phyloP scores from a whole-genome alignment of 257 asterid genomes.

The Ilex asprella region DNA sequence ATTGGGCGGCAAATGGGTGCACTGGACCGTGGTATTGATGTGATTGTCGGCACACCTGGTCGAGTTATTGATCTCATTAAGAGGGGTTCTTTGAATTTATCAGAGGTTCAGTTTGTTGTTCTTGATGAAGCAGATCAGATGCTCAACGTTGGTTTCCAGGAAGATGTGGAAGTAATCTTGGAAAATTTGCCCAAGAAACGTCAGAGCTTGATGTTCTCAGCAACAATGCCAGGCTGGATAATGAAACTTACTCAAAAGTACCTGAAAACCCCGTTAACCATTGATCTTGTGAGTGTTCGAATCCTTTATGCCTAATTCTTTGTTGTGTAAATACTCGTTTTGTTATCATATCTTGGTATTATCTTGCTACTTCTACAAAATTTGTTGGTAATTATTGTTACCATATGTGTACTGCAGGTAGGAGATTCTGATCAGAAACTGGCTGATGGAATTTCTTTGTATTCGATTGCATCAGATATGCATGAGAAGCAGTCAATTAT shows the following conservation, averaged over 20 bases:
- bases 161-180: slow-evolving; percentile 81
- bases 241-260: slow-evolving; percentile 73
- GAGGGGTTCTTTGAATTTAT: slow-evolving; percentile 71
- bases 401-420: slow-evolving; percentile 49
- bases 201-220: slow-evolving; percentile 98
- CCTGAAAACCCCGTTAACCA: slow-evolving; percentile 60
- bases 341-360: too few relatives aligned
- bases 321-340: too few relatives aligned
- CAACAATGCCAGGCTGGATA: slow-evolving; percentile 96
- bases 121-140: slow-evolving; percentile 98
- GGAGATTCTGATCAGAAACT: slow-evolving; percentile 89
- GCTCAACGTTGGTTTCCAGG: slow-evolving; percentile 99
- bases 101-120: slow-evolving; percentile 72
- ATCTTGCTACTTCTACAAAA: too few relatives aligned
- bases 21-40: slow-evolving; percentile 80
- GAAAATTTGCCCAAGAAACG: slow-evolving; percentile 68
- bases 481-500: slow-evolving; percentile 67
- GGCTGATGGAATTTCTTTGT: slow-evolving; percentile 82
- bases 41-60: slow-evolving; percentile 92
- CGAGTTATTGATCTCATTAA: slow-evolving; percentile 81
- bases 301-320: background rate
- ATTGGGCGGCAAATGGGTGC: slow-evolving; percentile 72
- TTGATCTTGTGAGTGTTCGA: slow-evolving; percentile 71
- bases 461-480: slow-evolving; percentile 50
- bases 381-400: slow-evolving; percentile 2